These are phyloP conservation scores for Beauveria scarabaeidicola DNA, from an alignment of 2,329 filamentous ascomycete genomes.

Conservation along the genomic window DNA sequence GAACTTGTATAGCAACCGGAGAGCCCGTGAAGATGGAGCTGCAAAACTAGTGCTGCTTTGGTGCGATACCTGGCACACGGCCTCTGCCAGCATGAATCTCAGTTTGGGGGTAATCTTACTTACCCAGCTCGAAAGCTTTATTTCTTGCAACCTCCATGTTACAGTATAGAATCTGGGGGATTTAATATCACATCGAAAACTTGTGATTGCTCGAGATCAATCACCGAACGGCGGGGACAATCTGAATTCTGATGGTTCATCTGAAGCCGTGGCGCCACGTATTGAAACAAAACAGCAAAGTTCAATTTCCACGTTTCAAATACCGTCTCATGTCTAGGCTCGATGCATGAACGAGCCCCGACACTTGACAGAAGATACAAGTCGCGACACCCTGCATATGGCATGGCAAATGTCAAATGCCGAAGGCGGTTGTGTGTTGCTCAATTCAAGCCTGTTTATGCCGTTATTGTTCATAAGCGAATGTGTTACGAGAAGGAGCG, in stretches of 20 bases:
- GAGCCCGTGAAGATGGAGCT: background rate
- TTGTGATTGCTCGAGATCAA: background rate
- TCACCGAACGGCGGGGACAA: background rate
- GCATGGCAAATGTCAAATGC: background rate
- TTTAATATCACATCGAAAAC: too few species aligned
- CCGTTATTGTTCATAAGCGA: background rate
- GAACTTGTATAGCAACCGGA: background rate
- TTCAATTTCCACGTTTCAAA: background rate
- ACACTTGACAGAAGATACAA: background rate
- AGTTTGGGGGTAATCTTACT: too few species aligned
- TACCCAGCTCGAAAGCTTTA: too few species aligned
- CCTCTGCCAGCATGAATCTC: too few species aligned
- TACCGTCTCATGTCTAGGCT: constrained; percentile 3
- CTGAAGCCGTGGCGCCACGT: background rate
- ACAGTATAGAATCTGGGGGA: too few species aligned
- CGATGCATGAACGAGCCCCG: background rate
- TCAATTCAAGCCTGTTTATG: background rate
- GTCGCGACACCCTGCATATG: background rate
- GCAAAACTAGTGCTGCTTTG: too few species aligned
- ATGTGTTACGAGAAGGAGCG: background rate
- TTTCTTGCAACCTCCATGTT: too few species aligned
- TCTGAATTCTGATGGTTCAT: background rate
- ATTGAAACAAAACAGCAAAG: constrained; percentile 1
- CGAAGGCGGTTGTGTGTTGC: background rate
- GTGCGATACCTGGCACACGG: too few species aligned